A percentile compares a stretch with the other conserved stretches of the same genome.
phyloP scores from a whole-genome alignment of 768 basidiomycete species.

The Russula foetens region DNA sequence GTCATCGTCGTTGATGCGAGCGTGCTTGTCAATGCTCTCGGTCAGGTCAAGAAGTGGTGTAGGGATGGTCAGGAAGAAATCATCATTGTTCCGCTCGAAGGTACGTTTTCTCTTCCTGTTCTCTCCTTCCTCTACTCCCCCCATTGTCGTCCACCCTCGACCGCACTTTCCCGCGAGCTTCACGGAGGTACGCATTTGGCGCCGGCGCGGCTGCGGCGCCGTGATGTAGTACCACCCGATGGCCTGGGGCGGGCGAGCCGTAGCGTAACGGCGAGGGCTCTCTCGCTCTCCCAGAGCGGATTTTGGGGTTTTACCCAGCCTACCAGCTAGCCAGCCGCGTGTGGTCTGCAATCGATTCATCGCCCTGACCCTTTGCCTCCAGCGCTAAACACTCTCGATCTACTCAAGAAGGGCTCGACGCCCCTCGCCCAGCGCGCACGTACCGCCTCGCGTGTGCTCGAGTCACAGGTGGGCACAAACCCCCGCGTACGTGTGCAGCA shows the following conservation, averaged over 20 bases:
- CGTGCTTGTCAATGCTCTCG: conserved; percentile 68
- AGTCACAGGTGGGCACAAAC: conserved; percentile 79
- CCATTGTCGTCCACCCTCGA: background rate
- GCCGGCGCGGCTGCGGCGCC: background rate
- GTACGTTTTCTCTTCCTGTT: conserved; percentile 34
- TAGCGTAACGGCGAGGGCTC: background rate
- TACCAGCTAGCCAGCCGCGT: background rate
- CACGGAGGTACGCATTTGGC: background rate
- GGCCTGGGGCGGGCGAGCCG: background rate
- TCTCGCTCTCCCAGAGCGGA: background rate
- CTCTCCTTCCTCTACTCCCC: background rate
- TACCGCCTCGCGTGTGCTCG: conserved; percentile 80
- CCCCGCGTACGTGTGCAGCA: conserved; percentile 74
- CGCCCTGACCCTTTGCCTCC: conserved; percentile 9
- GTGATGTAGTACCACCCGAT: background rate
- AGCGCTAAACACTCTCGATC: conserved; percentile 88
- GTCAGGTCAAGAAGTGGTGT: conserved; percentile 78
- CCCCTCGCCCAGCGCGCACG: conserved; percentile 76
- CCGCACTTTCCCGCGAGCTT: background rate
- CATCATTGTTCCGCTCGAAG: conserved; percentile 82
- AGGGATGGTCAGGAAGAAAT: conserved; percentile 68
- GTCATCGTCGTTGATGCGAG: conserved; percentile 75
- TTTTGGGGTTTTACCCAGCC: background rate
- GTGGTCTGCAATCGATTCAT: background rate
- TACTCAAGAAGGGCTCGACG: conserved; percentile 85